Evolutionary conservation across 108 stramenopile species (phyloP).

Genomic region (Cyclotella sp.): DNA sequence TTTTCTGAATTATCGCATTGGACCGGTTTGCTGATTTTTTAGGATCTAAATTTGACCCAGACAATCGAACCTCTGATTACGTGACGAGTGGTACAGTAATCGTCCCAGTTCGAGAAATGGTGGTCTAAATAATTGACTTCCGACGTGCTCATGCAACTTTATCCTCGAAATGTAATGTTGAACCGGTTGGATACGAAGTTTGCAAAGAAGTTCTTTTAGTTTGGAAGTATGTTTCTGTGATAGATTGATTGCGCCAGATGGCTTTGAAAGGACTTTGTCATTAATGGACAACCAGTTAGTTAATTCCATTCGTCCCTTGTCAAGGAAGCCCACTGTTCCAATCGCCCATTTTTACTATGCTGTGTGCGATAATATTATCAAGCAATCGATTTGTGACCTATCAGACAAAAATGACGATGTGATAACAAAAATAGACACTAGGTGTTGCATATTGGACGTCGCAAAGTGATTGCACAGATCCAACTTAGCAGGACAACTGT

Average conservation of each 20-base stretch:
- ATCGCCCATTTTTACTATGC: neutral
- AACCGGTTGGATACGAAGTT: slow-evolving; percentile 70
- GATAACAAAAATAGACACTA: slow-evolving; percentile 19
- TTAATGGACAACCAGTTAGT: neutral
- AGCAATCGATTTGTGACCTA: slow-evolving; percentile 41
- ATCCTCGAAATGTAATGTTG: slow-evolving; percentile 18
- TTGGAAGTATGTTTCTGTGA: slow-evolving; percentile 66
- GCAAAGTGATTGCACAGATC: slow-evolving; percentile 29
- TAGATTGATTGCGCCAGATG: slow-evolving; percentile 34
- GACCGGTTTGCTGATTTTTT: slow-evolving; percentile 89
- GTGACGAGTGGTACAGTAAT: slow-evolving; percentile 54
- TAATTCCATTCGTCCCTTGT: slow-evolving; percentile 30
- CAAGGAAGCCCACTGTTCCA: neutral
- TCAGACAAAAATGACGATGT: slow-evolving; percentile 73
- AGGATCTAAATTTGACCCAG: slow-evolving; percentile 25
- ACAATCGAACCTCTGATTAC: neutral
- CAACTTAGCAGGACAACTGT: slow-evolving; percentile 56
- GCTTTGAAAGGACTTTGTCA: slow-evolving; percentile 3
- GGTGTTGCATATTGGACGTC: slow-evolving; percentile 21
- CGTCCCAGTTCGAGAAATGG: slow-evolving; percentile 81
- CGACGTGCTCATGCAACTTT: slow-evolving; percentile 44
- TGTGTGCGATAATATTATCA: slow-evolving; percentile 24
- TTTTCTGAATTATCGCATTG: slow-evolving; percentile 79
- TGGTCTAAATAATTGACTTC: slow-evolving; percentile 73
- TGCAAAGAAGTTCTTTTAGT: slow-evolving; percentile 73